phyloP scores from a whole-genome alignment of 2,329 filamentous ascomycete genomes.

The Colletotrichum camelliae region DNA sequence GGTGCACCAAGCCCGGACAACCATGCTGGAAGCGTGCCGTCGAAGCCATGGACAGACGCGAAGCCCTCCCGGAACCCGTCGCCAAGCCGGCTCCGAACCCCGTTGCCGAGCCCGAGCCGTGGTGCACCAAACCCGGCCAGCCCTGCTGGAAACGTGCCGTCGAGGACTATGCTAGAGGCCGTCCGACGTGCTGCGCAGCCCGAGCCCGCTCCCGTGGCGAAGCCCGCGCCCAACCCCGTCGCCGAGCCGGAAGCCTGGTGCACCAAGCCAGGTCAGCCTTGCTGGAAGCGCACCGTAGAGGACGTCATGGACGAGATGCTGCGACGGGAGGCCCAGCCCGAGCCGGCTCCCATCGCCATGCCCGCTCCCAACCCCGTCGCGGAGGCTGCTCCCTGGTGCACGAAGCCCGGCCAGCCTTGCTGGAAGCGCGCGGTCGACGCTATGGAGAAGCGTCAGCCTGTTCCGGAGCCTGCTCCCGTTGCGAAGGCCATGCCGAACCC shows the following conservation, averaged over 20 bases:
- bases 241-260: slow-evolving; percentile 26
- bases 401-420: slow-evolving; percentile 19
- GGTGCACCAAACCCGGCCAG: slow-evolving; percentile 28
- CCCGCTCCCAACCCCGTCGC: neutral
- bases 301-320: slow-evolving; percentile 19
- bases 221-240: neutral
- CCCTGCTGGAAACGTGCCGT: slow-evolving; percentile 7
- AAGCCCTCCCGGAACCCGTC: neutral
- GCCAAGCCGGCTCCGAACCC: neutral
- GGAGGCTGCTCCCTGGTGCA: slow-evolving; percentile 25
- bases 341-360: slow-evolving; percentile 20
- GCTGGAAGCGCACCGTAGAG: slow-evolving; percentile 11
- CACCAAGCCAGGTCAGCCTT: slow-evolving; percentile 20
- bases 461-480: neutral
- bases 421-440: slow-evolving; percentile 23
- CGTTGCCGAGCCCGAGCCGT: slow-evolving; percentile 25
- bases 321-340: slow-evolving; percentile 21
- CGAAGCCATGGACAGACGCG: neutral
- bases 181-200: slow-evolving; percentile 19
- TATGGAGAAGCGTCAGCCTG: neutral
- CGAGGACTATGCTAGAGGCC: slow-evolving; percentile 10
- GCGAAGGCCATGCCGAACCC: neutral
- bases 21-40: slow-evolving; percentile 18
- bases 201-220: slow-evolving; percentile 1
- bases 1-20: slow-evolving; percentile 24